These are phyloP conservation scores for Rubia yunnanensis DNA, from an alignment of 257 asterid genomes.

Conservation along the genomic window DNA sequence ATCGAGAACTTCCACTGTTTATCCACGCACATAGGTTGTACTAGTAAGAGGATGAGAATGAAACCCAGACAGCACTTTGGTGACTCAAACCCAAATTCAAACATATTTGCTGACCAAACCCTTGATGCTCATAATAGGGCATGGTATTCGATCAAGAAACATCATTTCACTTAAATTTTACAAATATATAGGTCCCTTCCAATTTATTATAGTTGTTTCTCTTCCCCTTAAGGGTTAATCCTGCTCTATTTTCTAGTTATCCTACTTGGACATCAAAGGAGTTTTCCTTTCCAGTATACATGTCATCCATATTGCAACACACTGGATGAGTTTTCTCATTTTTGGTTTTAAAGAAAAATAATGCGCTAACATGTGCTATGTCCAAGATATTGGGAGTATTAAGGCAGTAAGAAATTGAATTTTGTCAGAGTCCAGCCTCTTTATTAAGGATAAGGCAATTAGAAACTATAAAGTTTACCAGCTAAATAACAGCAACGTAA, in stretches of 20 bases:
- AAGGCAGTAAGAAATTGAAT: not conserved
- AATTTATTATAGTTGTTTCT: not conserved
- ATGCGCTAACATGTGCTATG: no score
- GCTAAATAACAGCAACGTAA: not conserved
- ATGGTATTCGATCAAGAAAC: not conserved
- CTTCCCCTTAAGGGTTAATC: not conserved
- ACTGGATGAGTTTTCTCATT: no score
- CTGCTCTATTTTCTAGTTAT: no score
- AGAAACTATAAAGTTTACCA: not conserved
- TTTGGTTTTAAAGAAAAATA: no score
- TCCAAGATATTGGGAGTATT: no score
- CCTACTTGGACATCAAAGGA: not conserved
- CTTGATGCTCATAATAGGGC: not conserved
- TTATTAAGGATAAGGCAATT: not conserved
- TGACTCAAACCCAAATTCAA: not conserved
- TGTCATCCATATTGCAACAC: no score
- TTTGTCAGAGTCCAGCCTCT: not conserved
- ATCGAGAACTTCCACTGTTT: not conserved
- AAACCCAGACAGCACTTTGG: not conserved
- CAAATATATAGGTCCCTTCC: not conserved
- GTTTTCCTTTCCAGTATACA: not conserved
- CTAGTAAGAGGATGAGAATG: no score
- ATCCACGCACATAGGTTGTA: no score
- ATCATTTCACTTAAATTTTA: no score
- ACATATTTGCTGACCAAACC: not conserved